Percentiles rank a stretch among this genome's conserved stretches.
These are phyloP conservation scores for Cytospora chrysosperma DNA, from an alignment of 2,329 filamentous ascomycete species.

Conservation along the genomic window DNA sequence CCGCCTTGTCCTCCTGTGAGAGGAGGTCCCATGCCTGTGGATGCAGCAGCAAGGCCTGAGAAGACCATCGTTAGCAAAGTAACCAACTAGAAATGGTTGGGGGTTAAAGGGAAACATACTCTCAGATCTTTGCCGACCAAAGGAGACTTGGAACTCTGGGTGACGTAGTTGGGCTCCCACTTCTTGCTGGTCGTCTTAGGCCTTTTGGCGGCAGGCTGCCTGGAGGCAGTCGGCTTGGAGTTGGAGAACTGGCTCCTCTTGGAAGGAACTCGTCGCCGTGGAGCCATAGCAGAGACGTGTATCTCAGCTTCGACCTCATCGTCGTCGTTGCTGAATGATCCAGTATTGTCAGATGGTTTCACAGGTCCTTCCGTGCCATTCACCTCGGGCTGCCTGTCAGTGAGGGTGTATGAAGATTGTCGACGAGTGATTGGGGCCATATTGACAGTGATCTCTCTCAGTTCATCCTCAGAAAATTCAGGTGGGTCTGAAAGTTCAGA, in stretches of 20 bases:
- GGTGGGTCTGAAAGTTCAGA: conserved; percentile 19
- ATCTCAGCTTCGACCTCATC: not conserved
- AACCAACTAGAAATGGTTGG: too few species aligned
- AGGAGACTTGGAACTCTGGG: conserved; percentile 37
- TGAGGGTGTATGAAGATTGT: not conserved
- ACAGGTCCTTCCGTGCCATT: not conserved
- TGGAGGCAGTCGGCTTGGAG: not conserved
- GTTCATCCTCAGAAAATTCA: conserved; percentile 5
- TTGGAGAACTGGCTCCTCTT: conserved; percentile 7
- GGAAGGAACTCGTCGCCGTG: conserved; percentile 6
- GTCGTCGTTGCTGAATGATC: not conserved
- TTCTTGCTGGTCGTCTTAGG: conserved; percentile 29
- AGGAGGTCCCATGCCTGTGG: conserved; percentile 40
- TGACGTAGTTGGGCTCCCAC: conserved; percentile 34
- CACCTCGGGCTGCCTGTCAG: not conserved
- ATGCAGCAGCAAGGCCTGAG: conserved; percentile 38
- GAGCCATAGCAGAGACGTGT: not conserved
- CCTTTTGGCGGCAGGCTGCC: conserved; percentile 27
- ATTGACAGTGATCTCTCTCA: conserved; percentile 2
- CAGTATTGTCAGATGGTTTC: not conserved
- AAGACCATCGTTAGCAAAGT: conserved; percentile 9
- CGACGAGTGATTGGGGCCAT: conserved; percentile 3
- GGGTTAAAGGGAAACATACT: conserved; percentile 29
- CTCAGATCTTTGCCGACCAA: conserved; percentile 35
- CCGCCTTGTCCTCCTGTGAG: conserved; percentile 33